A percentile compares a stretch with the other conserved stretches of the same genome.
Evolutionary conservation across 345 rosid species (phyloP).

Genomic region (Corymbia maculata): DNA sequence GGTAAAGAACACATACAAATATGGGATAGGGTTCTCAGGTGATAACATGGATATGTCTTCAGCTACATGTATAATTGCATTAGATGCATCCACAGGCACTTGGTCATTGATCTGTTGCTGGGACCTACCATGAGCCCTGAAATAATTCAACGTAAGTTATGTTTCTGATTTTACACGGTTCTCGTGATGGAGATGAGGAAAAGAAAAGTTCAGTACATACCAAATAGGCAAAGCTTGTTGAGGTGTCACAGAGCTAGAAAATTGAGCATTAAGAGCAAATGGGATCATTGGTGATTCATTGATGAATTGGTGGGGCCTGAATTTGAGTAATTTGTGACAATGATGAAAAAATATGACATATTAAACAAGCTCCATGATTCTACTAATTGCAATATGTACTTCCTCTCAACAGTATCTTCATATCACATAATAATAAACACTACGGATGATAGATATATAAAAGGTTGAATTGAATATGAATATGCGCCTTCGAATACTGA

Average conservation of each 20-base stretch:
- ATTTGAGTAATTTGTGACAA: neutral
- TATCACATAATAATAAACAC: neutral
- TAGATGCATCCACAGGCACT: neutral
- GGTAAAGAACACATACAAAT: neutral
- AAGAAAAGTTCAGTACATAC: neutral
- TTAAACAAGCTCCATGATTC: neutral
- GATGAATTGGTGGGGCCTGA: neutral
- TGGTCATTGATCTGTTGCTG: neutral
- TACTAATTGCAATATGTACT: neutral
- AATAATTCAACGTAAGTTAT: neutral
- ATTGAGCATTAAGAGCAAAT: neutral
- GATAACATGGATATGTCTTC: neutral
- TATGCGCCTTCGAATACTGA: neutral
- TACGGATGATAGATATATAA: neutral
- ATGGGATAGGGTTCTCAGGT: neutral
- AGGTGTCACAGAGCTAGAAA: neutral
- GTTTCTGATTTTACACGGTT: neutral
- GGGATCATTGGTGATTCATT: neutral
- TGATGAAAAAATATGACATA: neutral
- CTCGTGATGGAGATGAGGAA: neutral
- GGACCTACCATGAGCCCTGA: neutral
- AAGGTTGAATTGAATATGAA: neutral
- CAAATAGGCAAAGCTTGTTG: neutral
- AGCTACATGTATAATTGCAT: neutral
- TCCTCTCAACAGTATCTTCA: neutral